Percentiles rank a stretch among this genome's conserved stretches.
Conservation (phyloP, 2,329 filamentous ascomycete genomes). For the Coccinonectria pachysandricola region DNA sequence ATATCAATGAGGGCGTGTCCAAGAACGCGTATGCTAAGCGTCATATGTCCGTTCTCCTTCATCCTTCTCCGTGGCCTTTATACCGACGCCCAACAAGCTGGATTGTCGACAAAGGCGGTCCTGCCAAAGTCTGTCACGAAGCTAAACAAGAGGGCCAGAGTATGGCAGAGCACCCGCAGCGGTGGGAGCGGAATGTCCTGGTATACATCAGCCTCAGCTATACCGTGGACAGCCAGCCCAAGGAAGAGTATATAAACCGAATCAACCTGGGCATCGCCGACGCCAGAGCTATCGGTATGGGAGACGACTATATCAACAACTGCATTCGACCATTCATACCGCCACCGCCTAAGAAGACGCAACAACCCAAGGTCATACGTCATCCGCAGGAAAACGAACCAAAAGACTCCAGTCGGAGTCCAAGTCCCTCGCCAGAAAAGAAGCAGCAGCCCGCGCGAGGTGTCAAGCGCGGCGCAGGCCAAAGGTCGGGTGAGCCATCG, state of each 20-base stretch:
- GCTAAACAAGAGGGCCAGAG: conserved; percentile 10
- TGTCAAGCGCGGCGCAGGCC: conserved; percentile 5
- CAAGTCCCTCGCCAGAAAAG: conserved; percentile 3
- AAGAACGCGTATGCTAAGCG: conserved; percentile 29
- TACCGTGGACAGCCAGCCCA: conserved; percentile 24
- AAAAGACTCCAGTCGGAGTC: no score
- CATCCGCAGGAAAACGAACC: no score
- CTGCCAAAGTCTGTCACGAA: conserved; percentile 16
- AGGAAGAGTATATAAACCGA: conserved; percentile 30
- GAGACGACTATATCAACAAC: conserved; percentile 25
- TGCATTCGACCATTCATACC: conserved; percentile 28
- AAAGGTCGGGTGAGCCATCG: conserved; percentile 11
- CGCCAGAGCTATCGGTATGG: conserved; percentile 25
- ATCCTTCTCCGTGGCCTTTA: conserved; percentile 21
- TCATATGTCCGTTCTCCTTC: conserved; percentile 23
- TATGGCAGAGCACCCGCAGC: conserved; percentile 10
- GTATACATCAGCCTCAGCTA: conserved; percentile 29
- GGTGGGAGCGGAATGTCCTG: conserved; percentile 23
- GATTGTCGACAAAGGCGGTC: conserved; percentile 28
- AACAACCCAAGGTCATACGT: conserved; percentile 2
- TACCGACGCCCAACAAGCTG: conserved; percentile 27
- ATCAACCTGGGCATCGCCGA: conserved; percentile 29
- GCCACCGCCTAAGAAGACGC: conserved; percentile 8
- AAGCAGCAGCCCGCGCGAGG: conserved; percentile 9
- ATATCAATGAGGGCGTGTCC: conserved; percentile 31